Evolutionary conservation across 768 basidiomycete species (phyloP).

Genomic region (Roridomyces roridus): DNA sequence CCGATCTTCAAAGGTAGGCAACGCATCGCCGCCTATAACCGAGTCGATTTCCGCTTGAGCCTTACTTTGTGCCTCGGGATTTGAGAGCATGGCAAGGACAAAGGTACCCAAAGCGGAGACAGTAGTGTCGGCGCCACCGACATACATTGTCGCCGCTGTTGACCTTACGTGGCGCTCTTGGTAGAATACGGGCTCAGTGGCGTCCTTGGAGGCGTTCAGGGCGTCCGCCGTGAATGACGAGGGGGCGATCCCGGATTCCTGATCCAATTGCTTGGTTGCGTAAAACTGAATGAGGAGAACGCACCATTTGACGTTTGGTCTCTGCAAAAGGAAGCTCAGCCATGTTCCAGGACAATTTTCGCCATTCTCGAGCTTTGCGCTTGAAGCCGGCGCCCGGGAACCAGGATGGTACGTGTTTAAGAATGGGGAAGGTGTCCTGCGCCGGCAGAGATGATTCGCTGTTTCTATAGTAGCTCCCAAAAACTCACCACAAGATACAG

Average conservation of each 20-base stretch:
- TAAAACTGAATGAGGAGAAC: too few relatives aligned
- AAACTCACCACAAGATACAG: slow-evolving; percentile 35
- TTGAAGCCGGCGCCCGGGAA: slow-evolving; percentile 54
- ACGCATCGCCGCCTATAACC: slow-evolving; percentile 26
- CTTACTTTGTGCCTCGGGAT: slow-evolving; percentile 32
- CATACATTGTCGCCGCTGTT: background rate
- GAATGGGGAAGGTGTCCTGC: slow-evolving; percentile 8
- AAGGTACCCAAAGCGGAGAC: slow-evolving; percentile 21
- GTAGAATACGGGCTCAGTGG: background rate
- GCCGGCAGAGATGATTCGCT: too few relatives aligned
- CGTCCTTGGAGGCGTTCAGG: background rate
- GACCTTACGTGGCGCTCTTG: slow-evolving; percentile 3
- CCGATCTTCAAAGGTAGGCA: slow-evolving; percentile 32
- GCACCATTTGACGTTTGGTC: too few relatives aligned
- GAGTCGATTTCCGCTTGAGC: slow-evolving; percentile 39
- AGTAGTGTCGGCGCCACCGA: slow-evolving; percentile 4
- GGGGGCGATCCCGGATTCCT: background rate
- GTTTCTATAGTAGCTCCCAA: too few relatives aligned
- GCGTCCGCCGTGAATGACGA: background rate
- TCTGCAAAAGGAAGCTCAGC: slow-evolving; percentile 43
- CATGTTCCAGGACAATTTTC: slow-evolving; percentile 37
- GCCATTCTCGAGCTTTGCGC: slow-evolving; percentile 40
- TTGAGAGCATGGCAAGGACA: slow-evolving; percentile 33
- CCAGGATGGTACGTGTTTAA: slow-evolving; percentile 40
- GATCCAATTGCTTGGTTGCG: background rate